Conservation (phyloP, 768 basidiomycete species). For the Cantharellus cinnabarinus region DNA sequence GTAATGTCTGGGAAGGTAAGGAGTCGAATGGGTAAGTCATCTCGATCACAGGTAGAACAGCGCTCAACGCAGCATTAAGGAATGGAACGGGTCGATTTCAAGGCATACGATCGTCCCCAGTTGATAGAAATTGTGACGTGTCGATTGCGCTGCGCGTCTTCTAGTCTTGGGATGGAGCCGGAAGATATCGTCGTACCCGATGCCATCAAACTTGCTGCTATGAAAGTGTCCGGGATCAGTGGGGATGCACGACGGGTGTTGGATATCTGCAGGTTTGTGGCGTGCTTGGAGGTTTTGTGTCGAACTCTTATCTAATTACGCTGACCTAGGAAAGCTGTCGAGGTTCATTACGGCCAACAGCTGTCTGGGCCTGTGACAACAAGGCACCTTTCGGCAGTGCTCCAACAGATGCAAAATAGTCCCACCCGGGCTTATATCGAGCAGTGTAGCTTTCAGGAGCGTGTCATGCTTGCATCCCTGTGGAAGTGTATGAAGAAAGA, state of each 20-base stretch:
- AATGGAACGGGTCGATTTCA: conserved; percentile 81
- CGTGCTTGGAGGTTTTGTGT: not conserved
- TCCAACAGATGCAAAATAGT: conserved; percentile 74
- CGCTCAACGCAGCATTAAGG: conserved; percentile 23
- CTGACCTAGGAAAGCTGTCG: conserved; percentile 49
- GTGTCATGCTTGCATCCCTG: conserved; percentile 67
- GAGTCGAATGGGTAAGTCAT: conserved; percentile 59
- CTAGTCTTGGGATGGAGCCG: conserved; percentile 22
- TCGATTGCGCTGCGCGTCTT: conserved; percentile 42
- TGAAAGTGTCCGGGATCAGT: conserved; percentile 58
- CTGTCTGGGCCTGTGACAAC: conserved; percentile 19
- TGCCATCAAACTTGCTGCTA: conserved; percentile 71
- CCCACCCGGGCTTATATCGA: conserved; percentile 69
- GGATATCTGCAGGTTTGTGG: conserved; percentile 66
- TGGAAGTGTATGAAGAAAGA: conserved; percentile 64
- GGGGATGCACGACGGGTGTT: conserved; percentile 87
- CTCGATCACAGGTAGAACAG: not conserved
- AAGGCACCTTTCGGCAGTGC: conserved; percentile 57
- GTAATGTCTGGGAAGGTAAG: conserved; percentile 83
- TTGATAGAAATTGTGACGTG: conserved; percentile 75
- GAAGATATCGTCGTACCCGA: conserved; percentile 32
- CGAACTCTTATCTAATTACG: not conserved
- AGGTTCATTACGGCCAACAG: conserved; percentile 33
- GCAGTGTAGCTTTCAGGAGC: conserved; percentile 72
- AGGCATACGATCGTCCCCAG: conserved; percentile 62